Evolutionary conservation across 208 protist species (phyloP).

Genomic region (Entamoeba dispar): DNA sequence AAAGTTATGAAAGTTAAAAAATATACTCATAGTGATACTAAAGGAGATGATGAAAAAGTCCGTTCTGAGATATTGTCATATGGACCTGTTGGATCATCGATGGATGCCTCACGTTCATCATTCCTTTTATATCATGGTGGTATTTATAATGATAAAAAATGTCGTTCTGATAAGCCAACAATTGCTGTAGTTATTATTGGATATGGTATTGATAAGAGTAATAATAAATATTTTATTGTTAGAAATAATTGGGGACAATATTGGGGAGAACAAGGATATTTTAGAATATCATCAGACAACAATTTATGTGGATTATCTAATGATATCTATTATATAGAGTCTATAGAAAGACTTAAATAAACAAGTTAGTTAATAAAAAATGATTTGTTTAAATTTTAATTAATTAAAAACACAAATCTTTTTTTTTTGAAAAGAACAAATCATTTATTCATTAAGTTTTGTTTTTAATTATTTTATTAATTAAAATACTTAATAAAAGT

Average conservation of each 20-base stretch:
- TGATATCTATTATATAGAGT: background rate
- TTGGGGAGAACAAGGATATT: slow-evolving; percentile 31
- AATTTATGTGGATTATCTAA: background rate
- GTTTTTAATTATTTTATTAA: no score
- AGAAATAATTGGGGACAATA: slow-evolving; percentile 22
- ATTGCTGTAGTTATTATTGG: slow-evolving; percentile 30
- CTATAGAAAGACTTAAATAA: no score
- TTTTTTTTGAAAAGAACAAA: no score
- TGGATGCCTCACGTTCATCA: slow-evolving; percentile 19
- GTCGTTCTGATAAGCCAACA: background rate
- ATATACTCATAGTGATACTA: no score
- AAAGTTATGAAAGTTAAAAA: background rate
- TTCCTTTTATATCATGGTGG: slow-evolving; percentile 33
- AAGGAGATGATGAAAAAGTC: background rate
- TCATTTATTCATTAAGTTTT: no score
- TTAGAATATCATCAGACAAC: slow-evolving; percentile 5
- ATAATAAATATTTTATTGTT: slow-evolving; percentile 22
- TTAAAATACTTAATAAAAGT: no score
- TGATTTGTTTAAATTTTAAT: no score
- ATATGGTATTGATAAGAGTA: slow-evolving; percentile 17
- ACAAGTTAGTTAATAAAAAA: no score
- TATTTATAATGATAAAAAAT: slow-evolving; percentile 6
- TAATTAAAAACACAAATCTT: no score
- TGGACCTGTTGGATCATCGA: slow-evolving; percentile 23
- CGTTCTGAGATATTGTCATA: background rate